Evolutionary conservation across 805 yeast species (phyloP).

Genomic region (Wickerhamiella nectarea): DNA sequence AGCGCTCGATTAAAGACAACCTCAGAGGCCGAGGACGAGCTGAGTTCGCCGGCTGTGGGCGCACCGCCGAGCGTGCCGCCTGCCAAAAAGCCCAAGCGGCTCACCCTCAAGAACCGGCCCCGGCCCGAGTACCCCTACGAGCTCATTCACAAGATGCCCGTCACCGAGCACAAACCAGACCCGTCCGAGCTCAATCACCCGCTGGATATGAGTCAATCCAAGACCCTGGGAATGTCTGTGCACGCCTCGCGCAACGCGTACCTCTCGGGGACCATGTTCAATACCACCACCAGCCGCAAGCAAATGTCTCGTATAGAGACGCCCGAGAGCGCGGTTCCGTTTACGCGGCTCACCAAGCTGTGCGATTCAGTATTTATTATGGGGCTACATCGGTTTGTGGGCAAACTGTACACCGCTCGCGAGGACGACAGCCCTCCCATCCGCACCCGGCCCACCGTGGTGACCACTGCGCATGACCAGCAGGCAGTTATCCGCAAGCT

Average conservation of each 20-base stretch:
- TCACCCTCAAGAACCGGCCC: slow-evolving; percentile 15
- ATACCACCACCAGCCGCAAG: slow-evolving; percentile 67
- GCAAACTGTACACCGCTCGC: slow-evolving; percentile 67
- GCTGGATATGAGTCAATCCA: slow-evolving; percentile 51
- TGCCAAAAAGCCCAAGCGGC: slow-evolving; percentile 17
- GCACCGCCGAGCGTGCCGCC: slow-evolving; percentile 9
- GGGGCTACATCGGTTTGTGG: slow-evolving; percentile 76
- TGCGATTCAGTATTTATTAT: slow-evolving; percentile 58
- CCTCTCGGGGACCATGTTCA: slow-evolving; percentile 56
- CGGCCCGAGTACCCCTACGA: slow-evolving; percentile 21
- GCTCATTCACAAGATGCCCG: slow-evolving; percentile 32
- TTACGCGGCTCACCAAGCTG: slow-evolving; percentile 81
- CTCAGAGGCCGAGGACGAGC: slow-evolving; percentile 4
- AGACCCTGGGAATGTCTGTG: slow-evolving; percentile 38
- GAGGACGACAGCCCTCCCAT: slow-evolving; percentile 39
- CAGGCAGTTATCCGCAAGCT: slow-evolving; percentile 75
- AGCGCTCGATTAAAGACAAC: slow-evolving; percentile 4
- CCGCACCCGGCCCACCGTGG: not conserved
- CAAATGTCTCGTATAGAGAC: slow-evolving; percentile 39
- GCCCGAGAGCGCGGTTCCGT: slow-evolving; percentile 39
- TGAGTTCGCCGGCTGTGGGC: slow-evolving; percentile 1
- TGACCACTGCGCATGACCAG: slow-evolving; percentile 27
- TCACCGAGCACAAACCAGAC: slow-evolving; percentile 51
- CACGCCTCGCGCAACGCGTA: slow-evolving; percentile 58
- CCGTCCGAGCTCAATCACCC: slow-evolving; percentile 50